Conservation (phyloP, 768 basidiomycete genomes). For the Xerocomellus intermedius region DNA sequence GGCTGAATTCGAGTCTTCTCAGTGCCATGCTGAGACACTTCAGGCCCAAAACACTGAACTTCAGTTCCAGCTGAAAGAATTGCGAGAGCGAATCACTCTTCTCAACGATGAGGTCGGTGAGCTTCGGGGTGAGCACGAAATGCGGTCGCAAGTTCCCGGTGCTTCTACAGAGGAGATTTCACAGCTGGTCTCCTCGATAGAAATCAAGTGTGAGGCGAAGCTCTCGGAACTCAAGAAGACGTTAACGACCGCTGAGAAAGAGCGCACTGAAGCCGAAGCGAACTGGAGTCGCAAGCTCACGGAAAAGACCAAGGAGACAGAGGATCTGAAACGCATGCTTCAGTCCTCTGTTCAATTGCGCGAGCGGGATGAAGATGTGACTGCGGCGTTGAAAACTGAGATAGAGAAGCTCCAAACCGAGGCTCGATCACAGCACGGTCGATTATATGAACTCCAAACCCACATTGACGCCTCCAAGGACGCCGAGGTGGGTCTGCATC, state of each 20-base stretch:
- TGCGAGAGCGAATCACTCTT: conserved; percentile 66
- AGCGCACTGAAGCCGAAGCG: conserved; percentile 83
- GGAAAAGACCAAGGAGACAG: conserved; percentile 75
- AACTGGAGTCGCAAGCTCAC: conserved; percentile 85
- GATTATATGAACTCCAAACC: conserved; percentile 54
- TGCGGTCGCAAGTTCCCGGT: conserved; percentile 41
- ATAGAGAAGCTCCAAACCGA: conserved; percentile 53
- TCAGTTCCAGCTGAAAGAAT: conserved; percentile 82
- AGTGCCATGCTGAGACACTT: conserved; percentile 69
- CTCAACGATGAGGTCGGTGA: conserved; percentile 72
- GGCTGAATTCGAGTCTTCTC: conserved; percentile 84
- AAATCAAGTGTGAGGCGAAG: conserved; percentile 74
- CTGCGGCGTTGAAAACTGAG: conserved; percentile 50
- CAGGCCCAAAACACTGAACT: conserved; percentile 81
- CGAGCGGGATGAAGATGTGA: conserved; percentile 56
- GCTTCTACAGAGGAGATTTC: conserved; percentile 63
- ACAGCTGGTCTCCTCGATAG: conserved; percentile 68
- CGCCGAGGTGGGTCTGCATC: conserved; percentile 53
- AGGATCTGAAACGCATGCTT: conserved; percentile 62
- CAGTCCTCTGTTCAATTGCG: conserved; percentile 56
- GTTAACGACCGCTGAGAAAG: conserved; percentile 67
- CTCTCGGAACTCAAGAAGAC: conserved; percentile 69
- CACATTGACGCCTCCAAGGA: conserved; percentile 51
- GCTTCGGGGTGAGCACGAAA: conserved; percentile 56
- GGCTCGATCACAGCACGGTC: conserved; percentile 46